Conservation (phyloP, 768 basidiomycete genomes). For the Pulveroboletus sp. region DNA sequence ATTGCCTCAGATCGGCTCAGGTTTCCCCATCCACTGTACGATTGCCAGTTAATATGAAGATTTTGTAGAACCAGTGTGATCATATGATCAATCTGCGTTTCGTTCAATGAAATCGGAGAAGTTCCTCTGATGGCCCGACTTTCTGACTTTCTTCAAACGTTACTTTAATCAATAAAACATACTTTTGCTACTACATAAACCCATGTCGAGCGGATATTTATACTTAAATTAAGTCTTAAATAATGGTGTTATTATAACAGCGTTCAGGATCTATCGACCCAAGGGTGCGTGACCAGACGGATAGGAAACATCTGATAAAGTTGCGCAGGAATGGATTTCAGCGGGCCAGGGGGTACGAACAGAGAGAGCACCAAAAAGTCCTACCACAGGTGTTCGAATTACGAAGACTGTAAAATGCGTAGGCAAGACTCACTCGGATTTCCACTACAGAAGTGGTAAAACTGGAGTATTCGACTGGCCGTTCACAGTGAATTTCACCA, state of each 20-base stretch:
- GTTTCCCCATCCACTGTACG: too few relatives aligned
- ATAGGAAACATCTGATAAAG: constrained; percentile 52
- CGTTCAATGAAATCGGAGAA: too few relatives aligned
- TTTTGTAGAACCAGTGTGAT: too few relatives aligned
- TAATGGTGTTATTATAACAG: constrained; percentile 2
- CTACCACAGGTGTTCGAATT: constrained; percentile 31
- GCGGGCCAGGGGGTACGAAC: constrained; percentile 35
- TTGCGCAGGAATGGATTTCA: constrained; percentile 33
- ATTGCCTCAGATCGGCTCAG: too few relatives aligned
- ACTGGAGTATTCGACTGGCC: constrained; percentile 40
- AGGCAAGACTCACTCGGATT: constrained; percentile 42
- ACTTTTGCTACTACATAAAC: not conserved
- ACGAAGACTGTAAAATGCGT: not conserved
- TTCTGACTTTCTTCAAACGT: too few relatives aligned
- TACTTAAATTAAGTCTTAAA: constrained; percentile 20
- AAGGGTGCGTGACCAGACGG: constrained; percentile 60
- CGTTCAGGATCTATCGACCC: constrained; percentile 29
- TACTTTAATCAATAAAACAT: constrained; percentile 16
- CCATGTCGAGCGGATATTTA: not conserved
- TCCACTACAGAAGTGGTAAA: constrained; percentile 47
- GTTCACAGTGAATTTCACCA: constrained; percentile 45
- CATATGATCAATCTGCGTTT: too few relatives aligned
- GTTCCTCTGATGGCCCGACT: not conserved
- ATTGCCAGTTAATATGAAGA: too few relatives aligned
- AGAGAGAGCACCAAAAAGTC: constrained; percentile 57